phyloP scores from a whole-genome alignment of 108 stramenopile genomes.

The Seminavis robusta region DNA sequence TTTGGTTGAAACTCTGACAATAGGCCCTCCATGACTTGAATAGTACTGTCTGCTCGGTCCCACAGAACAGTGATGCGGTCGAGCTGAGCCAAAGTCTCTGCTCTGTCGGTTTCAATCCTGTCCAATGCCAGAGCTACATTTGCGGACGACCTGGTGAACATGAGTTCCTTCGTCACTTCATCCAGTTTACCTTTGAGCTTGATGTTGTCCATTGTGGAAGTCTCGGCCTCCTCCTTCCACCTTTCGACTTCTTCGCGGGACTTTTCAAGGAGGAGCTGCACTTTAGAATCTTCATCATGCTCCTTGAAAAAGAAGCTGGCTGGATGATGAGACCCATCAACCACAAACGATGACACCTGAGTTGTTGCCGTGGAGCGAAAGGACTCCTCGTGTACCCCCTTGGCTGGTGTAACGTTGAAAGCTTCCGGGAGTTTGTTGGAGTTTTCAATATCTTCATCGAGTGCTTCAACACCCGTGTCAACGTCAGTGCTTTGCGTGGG shows the following conservation, averaged over 20 bases:
- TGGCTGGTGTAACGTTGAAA: too few species aligned
- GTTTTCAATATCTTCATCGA: slow-evolving; percentile 6
- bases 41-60: slow-evolving; percentile 26
- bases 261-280: background rate
- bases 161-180: slow-evolving; percentile 25
- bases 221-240: slow-evolving; percentile 9
- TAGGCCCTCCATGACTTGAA: slow-evolving; percentile 19
- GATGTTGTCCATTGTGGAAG: slow-evolving; percentile 13
- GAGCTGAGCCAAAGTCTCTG: slow-evolving; percentile 16
- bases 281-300: too few species aligned
- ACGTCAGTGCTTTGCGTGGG: slow-evolving; percentile 10
- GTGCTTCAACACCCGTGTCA: background rate
- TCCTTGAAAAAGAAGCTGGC: too few species aligned
- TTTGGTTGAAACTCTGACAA: slow-evolving; percentile 22
- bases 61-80: slow-evolving; percentile 27
- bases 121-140: slow-evolving; percentile 9
- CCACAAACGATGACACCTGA: too few species aligned
- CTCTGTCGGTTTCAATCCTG: slow-evolving; percentile 21
- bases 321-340: too few species aligned
- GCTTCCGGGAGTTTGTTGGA: too few species aligned
- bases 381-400: too few species aligned
- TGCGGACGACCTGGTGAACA: slow-evolving; percentile 4
- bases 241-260: slow-evolving; percentile 8
- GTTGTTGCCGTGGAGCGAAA: too few species aligned
- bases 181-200: too few species aligned